These are phyloP conservation scores for Iris pallida DNA, from an alignment of 116 monocot genomes.

Conservation along the genomic window DNA sequence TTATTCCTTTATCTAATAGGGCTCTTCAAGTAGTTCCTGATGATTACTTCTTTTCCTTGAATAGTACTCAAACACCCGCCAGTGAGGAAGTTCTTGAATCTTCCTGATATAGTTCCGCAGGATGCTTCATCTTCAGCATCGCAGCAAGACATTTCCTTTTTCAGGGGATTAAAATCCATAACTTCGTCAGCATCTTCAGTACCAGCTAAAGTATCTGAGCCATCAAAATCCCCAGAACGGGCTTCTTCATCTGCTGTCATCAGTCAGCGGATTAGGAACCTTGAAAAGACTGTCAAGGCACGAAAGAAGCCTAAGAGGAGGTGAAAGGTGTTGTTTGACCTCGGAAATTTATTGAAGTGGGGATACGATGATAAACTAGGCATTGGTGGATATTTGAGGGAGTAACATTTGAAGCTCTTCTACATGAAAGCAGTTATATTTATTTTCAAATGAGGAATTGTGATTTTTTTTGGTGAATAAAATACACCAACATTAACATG, in stretches of 20 bases:
- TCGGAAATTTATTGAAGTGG: not conserved
- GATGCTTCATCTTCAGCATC: too few species aligned
- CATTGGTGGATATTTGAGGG: too few species aligned
- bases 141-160: conserved; percentile 38
- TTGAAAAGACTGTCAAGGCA: conserved; percentile 68
- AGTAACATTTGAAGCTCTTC: too few species aligned
- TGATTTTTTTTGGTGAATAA: too few species aligned
- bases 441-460: too few species aligned
- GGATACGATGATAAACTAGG: too few species aligned
- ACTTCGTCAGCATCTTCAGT: conserved; percentile 12
- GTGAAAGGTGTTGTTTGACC: conserved; percentile 9
- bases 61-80: conserved; percentile 65
- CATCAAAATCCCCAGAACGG: conserved; percentile 15
- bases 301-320: conserved; percentile 61
- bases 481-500: too few species aligned
- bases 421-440: too few species aligned
- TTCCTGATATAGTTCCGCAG: conserved; percentile 36
- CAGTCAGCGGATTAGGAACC: conserved; percentile 59
- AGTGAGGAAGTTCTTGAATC: conserved; percentile 61
- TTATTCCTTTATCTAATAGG: not conserved
- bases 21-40: not conserved
- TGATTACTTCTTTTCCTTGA: not conserved
- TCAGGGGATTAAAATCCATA: conserved; percentile 32
- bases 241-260: conserved; percentile 59
- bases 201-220: conserved; percentile 14